Conservation (phyloP, 2,329 filamentous ascomycete genomes). For the Aureobasidium uvarum region DNA sequence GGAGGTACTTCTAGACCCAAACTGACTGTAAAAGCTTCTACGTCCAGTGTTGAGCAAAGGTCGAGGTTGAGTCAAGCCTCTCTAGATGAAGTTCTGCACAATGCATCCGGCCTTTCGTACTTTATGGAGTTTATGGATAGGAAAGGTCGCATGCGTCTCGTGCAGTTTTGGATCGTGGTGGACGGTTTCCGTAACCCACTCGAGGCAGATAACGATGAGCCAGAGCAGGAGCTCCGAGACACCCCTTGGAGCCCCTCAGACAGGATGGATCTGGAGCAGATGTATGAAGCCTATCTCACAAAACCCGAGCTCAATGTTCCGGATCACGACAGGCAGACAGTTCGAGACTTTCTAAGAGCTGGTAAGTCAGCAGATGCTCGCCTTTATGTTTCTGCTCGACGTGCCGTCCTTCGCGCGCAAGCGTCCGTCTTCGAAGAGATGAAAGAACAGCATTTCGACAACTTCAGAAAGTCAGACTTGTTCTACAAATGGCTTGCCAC, state of each 20-base stretch:
- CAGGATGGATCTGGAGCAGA: slow-evolving; percentile 82
- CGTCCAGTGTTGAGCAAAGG: slow-evolving; percentile 36
- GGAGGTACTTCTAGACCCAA: slow-evolving; percentile 52
- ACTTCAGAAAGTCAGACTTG: slow-evolving; percentile 88
- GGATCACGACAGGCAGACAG: slow-evolving; percentile 64
- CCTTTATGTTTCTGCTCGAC: slow-evolving; percentile 80
- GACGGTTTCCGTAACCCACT: slow-evolving; percentile 93
- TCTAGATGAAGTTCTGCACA: slow-evolving; percentile 81
- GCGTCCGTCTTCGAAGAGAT: slow-evolving; percentile 81
- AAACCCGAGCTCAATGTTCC: slow-evolving; percentile 78
- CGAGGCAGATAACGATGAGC: slow-evolving; percentile 77
- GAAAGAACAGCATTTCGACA: slow-evolving; percentile 73
- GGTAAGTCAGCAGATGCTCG: slow-evolving; percentile 71
- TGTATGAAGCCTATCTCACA: slow-evolving; percentile 83
- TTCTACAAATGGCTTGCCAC: slow-evolving; percentile 96
- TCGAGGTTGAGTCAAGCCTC: slow-evolving; percentile 72
- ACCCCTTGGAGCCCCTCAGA: slow-evolving; percentile 79
- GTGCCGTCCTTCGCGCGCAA: slow-evolving; percentile 77
- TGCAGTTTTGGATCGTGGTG: slow-evolving; percentile 98
- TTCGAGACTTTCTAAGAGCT: slow-evolving; percentile 74
- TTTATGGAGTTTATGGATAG: slow-evolving; percentile 99
- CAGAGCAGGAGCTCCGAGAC: slow-evolving; percentile 48
- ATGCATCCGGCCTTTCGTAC: slow-evolving; percentile 87
- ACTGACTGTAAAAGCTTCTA: slow-evolving; percentile 42
- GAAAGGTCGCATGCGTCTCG: slow-evolving; percentile 77